Evolutionary conservation across 129 eudicot species (phyloP).

Genomic region (Deinandra increscens): DNA sequence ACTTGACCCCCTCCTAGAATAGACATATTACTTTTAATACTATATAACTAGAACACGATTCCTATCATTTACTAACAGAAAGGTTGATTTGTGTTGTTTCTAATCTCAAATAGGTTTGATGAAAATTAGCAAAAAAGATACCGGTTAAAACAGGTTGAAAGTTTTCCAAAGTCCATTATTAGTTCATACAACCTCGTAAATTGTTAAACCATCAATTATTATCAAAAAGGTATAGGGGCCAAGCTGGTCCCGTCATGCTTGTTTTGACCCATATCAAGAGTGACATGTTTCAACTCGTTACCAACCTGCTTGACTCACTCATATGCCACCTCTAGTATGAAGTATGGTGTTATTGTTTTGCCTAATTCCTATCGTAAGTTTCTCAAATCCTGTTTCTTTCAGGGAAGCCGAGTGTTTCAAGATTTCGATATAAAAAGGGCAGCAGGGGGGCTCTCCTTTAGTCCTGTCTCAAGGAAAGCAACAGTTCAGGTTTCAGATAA

Average conservation of each 20-base stretch:
- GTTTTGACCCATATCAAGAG: too few species aligned
- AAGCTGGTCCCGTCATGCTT: too few species aligned
- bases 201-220: background rate
- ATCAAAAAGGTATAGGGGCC: too few species aligned
- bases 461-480: slow-evolving; percentile 33
- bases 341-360: slow-evolving; percentile 12
- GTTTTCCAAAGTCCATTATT: background rate
- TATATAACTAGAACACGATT: too few species aligned
- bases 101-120: background rate
- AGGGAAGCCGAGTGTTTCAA: slow-evolving; percentile 31
- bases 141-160: background rate
- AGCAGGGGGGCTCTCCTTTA: slow-evolving; percentile 35
- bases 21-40: too few species aligned
- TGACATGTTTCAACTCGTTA: too few species aligned
- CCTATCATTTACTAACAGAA: too few species aligned
- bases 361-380: slow-evolving; percentile 18
- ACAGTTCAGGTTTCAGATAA: slow-evolving; percentile 34
- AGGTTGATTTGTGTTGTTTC: too few species aligned
- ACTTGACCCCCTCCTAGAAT: too few species aligned
- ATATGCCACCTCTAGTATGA: background rate
- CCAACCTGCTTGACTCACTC: too few species aligned
- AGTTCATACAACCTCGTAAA: background rate
- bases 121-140: background rate
- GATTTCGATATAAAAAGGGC: slow-evolving; percentile 36
- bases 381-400: background rate